Evolutionary conservation across 1,139 yeast species (phyloP), one percentile per base, ranked within the genome.

Genomic region (Sugiyamaella castrensis): DNA sequence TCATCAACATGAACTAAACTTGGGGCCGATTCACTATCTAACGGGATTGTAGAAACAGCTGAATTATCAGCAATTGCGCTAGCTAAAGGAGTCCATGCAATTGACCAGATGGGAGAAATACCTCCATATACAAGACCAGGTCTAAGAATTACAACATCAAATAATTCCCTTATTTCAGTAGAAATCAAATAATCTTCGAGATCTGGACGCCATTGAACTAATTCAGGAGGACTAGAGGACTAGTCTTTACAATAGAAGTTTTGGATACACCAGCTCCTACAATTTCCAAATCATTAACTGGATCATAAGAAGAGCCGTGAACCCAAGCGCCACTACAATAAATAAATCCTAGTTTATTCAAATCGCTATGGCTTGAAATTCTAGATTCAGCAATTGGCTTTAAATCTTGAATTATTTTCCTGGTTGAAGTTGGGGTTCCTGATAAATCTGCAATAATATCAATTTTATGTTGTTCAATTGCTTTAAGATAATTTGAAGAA

Each of bases 311-410:
- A 10, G 43, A 33, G 8, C 52, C 54, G 32, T 52, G 47, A 7
- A 48, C 54, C 54, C 54, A 52, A 10, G 35, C n/a, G 6, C 52
- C 52, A 28, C 54, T 46, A 19, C 46, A 41, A 24, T 46, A 48
- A 10, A 52, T 37, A 33, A 32, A 52, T 1, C 51, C 52, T 16
- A 52, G 33, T 34, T 51, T 52, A 19, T 37, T 27, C 12, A 33
- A 16, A n/a, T 41, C 37, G 10, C 46, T 41, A 15, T 36, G 41
- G 15, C 39, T 16, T 12, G 30, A 24, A 15, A 39, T 9, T 16
- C 48, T 31, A 3, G 34, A 37, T 12, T 43, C 26, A 8, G 50
- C 52, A n/a, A 46, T 28, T 8, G 43, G 45, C n/a, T 16, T 27
- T 10, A 48, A 12, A 27, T 33, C 48, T 1, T 29, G 33, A 7